phyloP scores from a whole-genome alignment of 768 basidiomycete genomes.

The Cyclocybe aegerita region DNA sequence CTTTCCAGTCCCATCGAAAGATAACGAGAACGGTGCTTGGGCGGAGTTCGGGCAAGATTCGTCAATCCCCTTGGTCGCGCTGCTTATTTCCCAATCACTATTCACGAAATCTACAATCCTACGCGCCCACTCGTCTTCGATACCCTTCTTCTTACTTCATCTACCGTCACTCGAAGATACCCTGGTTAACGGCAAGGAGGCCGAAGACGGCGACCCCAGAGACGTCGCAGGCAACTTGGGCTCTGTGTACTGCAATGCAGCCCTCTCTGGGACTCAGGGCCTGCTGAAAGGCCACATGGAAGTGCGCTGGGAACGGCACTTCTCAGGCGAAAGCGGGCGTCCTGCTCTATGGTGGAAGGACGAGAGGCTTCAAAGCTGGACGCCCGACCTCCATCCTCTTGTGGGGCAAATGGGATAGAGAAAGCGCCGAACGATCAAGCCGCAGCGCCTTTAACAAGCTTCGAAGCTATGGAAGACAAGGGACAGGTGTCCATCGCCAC shows the following conservation, averaged over 20 bases:
- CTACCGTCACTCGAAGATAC: slow-evolving; percentile 47
- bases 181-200: background rate
- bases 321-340: slow-evolving; percentile 28
- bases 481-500: too few relatives aligned
- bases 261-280: slow-evolving; percentile 53
- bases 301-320: slow-evolving; percentile 61
- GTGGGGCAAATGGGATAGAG: background rate
- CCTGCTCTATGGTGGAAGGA: slow-evolving; percentile 47
- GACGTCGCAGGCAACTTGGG: slow-evolving; percentile 32
- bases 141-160: slow-evolving; percentile 81
- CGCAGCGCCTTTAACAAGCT: too few relatives aligned
- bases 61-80: slow-evolving; percentile 52
- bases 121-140: slow-evolving; percentile 68
- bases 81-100: slow-evolving; percentile 78
- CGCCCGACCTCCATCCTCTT: slow-evolving; percentile 6
- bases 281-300: slow-evolving; percentile 62
- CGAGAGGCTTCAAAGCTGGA: slow-evolving; percentile 27
- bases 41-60: slow-evolving; percentile 4
- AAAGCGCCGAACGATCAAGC: background rate
- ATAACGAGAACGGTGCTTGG: background rate
- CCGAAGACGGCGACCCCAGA: background rate
- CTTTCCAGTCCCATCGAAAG: background rate
- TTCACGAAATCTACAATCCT: slow-evolving; percentile 74
- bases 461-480: too few relatives aligned
- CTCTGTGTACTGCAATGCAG: slow-evolving; percentile 67